These are phyloP conservation scores for Chaetomidium leptoderma DNA, from an alignment of 495 filamentous ascomycete genomes.

Conservation along the genomic window DNA sequence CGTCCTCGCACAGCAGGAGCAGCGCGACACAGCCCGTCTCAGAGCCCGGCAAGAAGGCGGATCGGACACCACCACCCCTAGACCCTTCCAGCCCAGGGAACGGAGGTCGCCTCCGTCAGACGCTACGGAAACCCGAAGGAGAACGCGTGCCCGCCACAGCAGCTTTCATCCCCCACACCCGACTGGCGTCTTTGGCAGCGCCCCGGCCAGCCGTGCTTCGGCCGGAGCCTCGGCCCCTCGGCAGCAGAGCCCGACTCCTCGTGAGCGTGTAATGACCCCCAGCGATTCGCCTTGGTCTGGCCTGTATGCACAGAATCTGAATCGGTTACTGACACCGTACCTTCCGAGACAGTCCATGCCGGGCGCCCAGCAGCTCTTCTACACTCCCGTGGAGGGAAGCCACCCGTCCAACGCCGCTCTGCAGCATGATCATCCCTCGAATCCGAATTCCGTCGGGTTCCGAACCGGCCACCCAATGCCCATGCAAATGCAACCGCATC, in stretches of 20 bases:
- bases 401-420: neutral
- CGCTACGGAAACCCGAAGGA: conserved; percentile 34
- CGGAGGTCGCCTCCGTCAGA: conserved; percentile 41
- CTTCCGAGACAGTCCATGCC: conserved; percentile 21
- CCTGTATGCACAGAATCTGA: conserved; percentile 5
- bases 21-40: neutral
- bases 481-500: neutral
- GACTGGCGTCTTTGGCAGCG: neutral
- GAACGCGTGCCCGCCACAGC: conserved; percentile 37
- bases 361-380: neutral
- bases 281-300: conserved; percentile 8
- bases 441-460: neutral
- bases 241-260: conserved; percentile 25
- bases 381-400: neutral
- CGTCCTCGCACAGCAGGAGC: conserved; percentile 10
- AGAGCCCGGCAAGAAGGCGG: neutral
- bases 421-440: neutral
- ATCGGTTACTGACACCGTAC: conserved; percentile 19
- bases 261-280: conserved; percentile 28
- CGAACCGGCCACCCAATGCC: neutral
- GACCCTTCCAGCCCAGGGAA: conserved; percentile 27
- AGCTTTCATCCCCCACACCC: conserved; percentile 22
- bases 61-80: conserved; percentile 13
- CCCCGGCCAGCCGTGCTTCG: neutral
- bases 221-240: neutral